Evolutionary conservation across 2,329 filamentous ascomycete species (phyloP), one percentile per base, ranked within the genome.

Genomic region (Pseudogymnoascus sp.): DNA sequence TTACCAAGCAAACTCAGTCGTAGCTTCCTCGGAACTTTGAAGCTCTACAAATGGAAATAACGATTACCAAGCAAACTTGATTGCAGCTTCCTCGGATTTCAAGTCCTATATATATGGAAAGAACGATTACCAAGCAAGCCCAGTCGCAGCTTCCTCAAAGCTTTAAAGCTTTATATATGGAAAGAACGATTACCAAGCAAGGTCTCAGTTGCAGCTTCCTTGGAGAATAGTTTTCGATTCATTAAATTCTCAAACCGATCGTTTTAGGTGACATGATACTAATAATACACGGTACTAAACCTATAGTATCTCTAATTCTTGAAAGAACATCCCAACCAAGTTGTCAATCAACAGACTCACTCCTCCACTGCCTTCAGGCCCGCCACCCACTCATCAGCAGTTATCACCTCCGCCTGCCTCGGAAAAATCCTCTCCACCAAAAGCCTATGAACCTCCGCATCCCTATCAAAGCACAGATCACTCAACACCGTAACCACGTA

Each of bases 281-380:
- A 56, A 56, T 56, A 26, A 56, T 56, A 56, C 50, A 56, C 50
- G 16, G 50, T 56, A 56, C 50, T 29, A 21, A 33, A 6, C 1
- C 29, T 10, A 56, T 56, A n/a, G 50, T 35, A 13, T 26, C 29
- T 56, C n/a, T 33, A 16, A 56, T 35, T 97, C 93, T 75, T 93
- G 89, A 82, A 99, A 99, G 80, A 97, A 99, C 86, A 97, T 90
- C 69, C 90, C 88, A 33, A 37, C 35, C 5, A n/a, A n/a, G 5
- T n/a, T n/a, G 13, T 2, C 14, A n/a, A 37, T 37, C 44, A 29
- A 29, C 40, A 11, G 21, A 29, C 44, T 29, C 42, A 40, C 38
- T 14, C 24, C 11, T 47, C 11, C 21, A 31, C 24, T 6, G 4
- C 26, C 29, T 42, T n/a, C 24, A 61, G 4, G 11, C 29, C 38